Conservation (phyloP, 768 basidiomycete species). For the Pholiota molesta region DNA sequence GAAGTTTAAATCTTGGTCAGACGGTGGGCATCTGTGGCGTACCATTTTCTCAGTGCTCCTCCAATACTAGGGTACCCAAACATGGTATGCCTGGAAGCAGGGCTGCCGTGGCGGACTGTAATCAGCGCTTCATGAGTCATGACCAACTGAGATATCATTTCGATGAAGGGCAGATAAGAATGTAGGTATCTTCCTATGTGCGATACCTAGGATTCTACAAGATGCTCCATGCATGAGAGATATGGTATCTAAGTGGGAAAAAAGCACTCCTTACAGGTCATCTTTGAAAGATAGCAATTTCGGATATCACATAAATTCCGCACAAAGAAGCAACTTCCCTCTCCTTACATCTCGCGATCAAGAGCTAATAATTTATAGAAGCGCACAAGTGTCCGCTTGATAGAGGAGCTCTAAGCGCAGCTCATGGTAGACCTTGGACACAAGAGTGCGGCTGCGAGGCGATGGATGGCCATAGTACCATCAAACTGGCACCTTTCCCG, state of each 20-base stretch:
- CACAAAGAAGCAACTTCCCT: neutral
- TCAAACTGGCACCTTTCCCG: slow-evolving; percentile 18
- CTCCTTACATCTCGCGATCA: too few species aligned
- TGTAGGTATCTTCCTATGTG: neutral
- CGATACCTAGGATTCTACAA: neutral
- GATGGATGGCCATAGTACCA: slow-evolving; percentile 23
- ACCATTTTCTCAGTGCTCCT: neutral
- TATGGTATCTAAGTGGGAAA: neutral
- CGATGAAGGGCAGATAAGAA: neutral
- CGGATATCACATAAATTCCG: neutral
- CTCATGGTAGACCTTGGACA: slow-evolving; percentile 22
- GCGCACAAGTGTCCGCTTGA: slow-evolving; percentile 19
- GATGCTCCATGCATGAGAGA: neutral
- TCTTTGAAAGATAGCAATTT: neutral
- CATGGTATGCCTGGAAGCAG: too few species aligned
- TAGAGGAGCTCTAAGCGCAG: slow-evolving; percentile 19
- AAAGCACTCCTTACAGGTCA: neutral
- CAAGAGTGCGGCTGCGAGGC: slow-evolving; percentile 18
- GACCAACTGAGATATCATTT: neutral
- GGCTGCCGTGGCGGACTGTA: too few species aligned
- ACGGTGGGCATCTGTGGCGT: neutral
- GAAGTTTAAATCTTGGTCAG: too few species aligned
- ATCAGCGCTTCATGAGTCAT: neutral
- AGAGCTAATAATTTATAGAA: too few species aligned
- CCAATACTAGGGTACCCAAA: too few species aligned